A percentile compares a stretch with the other conserved stretches of the same genome.
phyloP scores from a whole-genome alignment of 345 rosid genomes.

The Acer campestre region DNA sequence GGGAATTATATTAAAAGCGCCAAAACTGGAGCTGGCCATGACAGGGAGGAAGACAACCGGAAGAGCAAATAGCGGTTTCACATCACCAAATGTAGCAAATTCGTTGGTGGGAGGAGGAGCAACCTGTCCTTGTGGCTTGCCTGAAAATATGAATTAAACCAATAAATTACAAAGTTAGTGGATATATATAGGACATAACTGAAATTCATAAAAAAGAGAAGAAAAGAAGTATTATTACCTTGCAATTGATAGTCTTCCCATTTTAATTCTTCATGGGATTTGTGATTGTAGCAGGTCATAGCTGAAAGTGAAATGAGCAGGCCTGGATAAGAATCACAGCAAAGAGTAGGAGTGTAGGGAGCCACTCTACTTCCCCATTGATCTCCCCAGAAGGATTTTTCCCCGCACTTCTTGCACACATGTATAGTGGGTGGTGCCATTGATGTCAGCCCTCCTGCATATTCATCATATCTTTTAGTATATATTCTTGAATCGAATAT shows the following conservation, averaged over 20 bases:
- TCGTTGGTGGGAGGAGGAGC: background rate
- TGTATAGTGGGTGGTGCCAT: background rate
- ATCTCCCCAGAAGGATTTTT: background rate
- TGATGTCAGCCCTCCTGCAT: too few species aligned
- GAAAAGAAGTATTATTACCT: background rate
- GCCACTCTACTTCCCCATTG: background rate
- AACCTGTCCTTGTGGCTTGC: slow-evolving; percentile 5
- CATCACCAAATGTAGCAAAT: background rate
- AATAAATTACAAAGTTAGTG: background rate
- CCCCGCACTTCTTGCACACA: background rate
- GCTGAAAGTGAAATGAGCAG: slow-evolving; percentile 9
- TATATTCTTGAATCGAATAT: too few species aligned
- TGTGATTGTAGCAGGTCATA: background rate
- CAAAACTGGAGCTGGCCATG: background rate
- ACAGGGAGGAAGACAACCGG: slow-evolving; percentile 15
- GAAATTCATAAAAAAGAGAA: background rate
- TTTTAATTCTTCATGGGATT: slow-evolving; percentile 20
- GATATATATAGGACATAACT: too few species aligned
- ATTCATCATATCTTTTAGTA: too few species aligned
- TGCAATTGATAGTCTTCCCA: slow-evolving; percentile 8
- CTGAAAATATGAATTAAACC: slow-evolving; percentile 7
- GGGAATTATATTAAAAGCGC: background rate
- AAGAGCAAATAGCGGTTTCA: background rate
- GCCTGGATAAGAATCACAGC: background rate
- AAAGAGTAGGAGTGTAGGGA: background rate